Evolutionary conservation across 202 grass and related monocot genomes (phyloP).

Genomic region (Hordeum pubiflorum): DNA sequence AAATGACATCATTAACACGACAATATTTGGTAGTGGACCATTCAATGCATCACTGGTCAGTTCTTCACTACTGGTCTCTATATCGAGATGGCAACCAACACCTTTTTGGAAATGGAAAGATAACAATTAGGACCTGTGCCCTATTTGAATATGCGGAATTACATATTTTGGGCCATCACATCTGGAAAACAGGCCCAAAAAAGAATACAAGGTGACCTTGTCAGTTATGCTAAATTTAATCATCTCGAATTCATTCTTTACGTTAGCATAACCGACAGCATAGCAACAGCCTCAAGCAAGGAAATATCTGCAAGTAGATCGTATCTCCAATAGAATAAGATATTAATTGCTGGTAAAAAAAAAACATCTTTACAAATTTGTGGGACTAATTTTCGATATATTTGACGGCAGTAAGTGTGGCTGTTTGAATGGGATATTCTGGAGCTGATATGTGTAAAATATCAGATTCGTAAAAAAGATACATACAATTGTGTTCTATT

Average conservation of each 20-base stretch:
- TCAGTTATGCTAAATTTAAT: background rate
- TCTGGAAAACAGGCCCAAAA: background rate
- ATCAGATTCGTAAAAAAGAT: background rate
- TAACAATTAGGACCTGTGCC: background rate
- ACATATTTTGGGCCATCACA: background rate
- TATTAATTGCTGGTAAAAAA: background rate
- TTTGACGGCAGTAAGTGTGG: background rate
- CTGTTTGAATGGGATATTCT: background rate
- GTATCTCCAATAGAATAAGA: background rate
- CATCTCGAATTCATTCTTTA: background rate
- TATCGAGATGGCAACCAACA: background rate
- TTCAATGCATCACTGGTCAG: background rate
- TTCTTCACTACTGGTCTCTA: background rate
- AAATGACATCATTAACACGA: background rate
- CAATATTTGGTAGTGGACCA: background rate
- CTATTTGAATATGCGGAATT: background rate
- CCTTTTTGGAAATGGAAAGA: background rate
- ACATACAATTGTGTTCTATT: background rate
- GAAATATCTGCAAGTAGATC: background rate
- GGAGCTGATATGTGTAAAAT: background rate
- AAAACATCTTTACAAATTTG: background rate
- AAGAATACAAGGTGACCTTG: background rate
- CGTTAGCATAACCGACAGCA: background rate
- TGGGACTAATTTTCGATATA: background rate
- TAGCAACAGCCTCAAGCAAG: background rate